Percentiles rank a stretch among this genome's conserved stretches.
phyloP scores from a whole-genome alignment of 1,139 yeast genomes.

The Blastobotrys persicus region DNA sequence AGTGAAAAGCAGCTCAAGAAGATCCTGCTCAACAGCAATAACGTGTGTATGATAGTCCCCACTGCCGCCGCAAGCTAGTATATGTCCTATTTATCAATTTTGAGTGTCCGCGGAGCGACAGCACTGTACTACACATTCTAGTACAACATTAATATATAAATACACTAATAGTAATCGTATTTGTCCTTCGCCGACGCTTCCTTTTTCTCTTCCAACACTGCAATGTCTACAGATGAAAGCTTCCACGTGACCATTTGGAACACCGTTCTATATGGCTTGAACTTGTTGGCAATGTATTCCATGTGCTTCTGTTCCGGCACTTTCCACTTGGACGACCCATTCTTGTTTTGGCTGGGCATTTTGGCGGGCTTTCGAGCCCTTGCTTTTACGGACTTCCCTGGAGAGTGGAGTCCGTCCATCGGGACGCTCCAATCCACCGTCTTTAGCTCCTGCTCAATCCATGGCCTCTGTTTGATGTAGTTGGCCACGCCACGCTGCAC shows the following conservation, averaged over 20 bases:
- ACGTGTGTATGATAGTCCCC: constrained; percentile 67
- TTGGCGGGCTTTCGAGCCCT: constrained; percentile 29
- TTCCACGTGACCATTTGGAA: constrained; percentile 79
- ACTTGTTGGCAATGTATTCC: constrained; percentile 54
- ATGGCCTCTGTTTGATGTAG: constrained; percentile 59
- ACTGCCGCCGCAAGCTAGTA: background rate
- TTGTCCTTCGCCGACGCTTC: background rate
- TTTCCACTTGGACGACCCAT: constrained; percentile 40
- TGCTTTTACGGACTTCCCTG: constrained; percentile 36
- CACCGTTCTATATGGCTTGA: constrained; percentile 65
- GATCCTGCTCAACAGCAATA: constrained; percentile 85
- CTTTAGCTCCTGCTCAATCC: constrained; percentile 46
- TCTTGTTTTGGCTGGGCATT: constrained; percentile 37
- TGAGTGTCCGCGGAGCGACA: no score
- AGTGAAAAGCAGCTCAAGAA: constrained; percentile 50
- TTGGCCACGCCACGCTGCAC: constrained; percentile 75
- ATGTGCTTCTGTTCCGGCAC: constrained; percentile 35
- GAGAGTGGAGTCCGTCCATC: constrained; percentile 26
- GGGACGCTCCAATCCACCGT: constrained; percentile 31
- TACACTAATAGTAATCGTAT: background rate
- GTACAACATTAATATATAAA: no score
- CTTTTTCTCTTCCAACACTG: constrained; percentile 19
- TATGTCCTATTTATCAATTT: background rate
- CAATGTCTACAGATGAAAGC: constrained; percentile 55
- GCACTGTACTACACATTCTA: no score